Base-by-base conservation (phyloP, 768 basidiomycete genomes). In the Boletus tomentosulus region DNA sequence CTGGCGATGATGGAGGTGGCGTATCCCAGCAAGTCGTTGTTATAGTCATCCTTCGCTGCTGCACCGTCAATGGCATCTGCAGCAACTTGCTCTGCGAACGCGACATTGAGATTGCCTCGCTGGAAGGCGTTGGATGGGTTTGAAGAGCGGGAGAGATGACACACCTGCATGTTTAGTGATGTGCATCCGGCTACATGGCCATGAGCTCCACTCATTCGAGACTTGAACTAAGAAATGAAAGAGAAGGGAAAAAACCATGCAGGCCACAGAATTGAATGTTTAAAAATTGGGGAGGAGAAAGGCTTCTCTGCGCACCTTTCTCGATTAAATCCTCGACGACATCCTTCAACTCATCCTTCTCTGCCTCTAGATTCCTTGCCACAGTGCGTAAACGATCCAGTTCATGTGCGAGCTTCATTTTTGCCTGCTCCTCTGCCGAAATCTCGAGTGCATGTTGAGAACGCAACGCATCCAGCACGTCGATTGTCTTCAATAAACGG, bases 271-370 rank as follows among this genome's bases (percentile, higher is more conserved):
- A 48, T 42, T 31, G 34, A 53, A 62, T 34, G 33, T 44, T 25
- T 27, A 34, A 15, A 28, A 27, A 38, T 13, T 8, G 37, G 24
- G 27, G 19, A 46, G 19, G 34, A 27, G 8, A 16, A 12, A 28
- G 24, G 10, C 11, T 5, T 28, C 33, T 16, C 25, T 19, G 70
- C 79, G 38, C 59, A 85, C 85, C 80, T 80, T 81, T 83, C 65
- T 82, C 74, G n/a, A 82, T 74, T 38, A 86, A 62, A 48, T 75
- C 65, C 46, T 74, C 58, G 1, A 86, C 79, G 6, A 76, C 79
- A 41, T 82, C 79, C 57, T 77, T 73, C 61, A 84, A 60, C 51
- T 82, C 79, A 61, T 84, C 79, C 52, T 67, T 70, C 57, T 85
- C 81, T 2, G 63, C 60, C 63, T 84, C 78, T 6, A 71, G 64